These are phyloP conservation scores for Xylaria sp. DNA, from an alignment of 2,329 filamentous ascomycete genomes.

Conservation along the genomic window DNA sequence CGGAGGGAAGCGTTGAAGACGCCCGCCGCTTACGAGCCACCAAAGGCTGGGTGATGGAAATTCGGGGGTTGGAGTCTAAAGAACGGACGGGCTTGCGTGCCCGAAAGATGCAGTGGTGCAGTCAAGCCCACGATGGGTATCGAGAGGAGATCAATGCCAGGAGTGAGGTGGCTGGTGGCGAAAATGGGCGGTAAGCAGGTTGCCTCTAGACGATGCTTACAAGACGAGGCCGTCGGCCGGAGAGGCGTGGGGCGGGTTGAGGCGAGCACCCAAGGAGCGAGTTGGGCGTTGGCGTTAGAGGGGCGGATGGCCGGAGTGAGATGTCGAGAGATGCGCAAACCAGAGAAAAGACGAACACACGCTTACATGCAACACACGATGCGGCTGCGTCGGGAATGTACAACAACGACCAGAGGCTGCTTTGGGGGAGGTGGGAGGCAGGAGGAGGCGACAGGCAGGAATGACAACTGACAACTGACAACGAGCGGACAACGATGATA, in stretches of 20 bases:
- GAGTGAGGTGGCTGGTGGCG: conserved; percentile 2
- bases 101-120: not conserved
- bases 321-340: not conserved
- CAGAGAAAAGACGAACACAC: not conserved
- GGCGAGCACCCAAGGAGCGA: not conserved
- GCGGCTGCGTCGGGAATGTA: not conserved
- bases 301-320: not conserved
- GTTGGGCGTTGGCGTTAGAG: conserved; percentile 10
- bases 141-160: no score
- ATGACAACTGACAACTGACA: not conserved
- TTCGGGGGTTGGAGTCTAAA: conserved; percentile 6
- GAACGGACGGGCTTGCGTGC: conserved; percentile 10
- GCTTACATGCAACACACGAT: not conserved
- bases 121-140: not conserved
- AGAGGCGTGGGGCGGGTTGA: conserved; percentile 4
- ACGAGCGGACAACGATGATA: conserved; percentile 3
- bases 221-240: conserved; percentile 11
- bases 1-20: conserved; percentile 36
- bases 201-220: not conserved
- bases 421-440: not conserved
- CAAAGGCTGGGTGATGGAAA: conserved; percentile 21
- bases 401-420: not conserved
- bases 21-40: conserved; percentile 43
- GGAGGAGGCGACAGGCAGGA: not conserved
- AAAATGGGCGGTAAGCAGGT: conserved; percentile 10